Evolutionary conservation across 2,329 filamentous ascomycete species (phyloP).

Genomic region (Chrysoporthe austroafricana): DNA sequence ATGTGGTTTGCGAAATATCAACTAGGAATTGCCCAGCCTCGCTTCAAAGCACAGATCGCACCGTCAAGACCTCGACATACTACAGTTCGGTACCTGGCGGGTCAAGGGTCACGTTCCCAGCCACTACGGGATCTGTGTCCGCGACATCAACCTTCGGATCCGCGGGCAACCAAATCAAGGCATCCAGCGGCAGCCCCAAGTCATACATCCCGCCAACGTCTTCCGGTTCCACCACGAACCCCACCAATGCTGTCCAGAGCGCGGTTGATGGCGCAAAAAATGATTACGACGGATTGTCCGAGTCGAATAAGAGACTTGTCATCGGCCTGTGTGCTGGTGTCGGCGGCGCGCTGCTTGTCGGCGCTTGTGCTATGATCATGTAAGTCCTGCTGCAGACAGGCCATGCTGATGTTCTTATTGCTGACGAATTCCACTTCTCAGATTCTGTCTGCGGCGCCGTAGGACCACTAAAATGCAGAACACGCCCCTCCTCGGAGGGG

Average conservation of each 20-base stretch:
- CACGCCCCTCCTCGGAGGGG: not conserved
- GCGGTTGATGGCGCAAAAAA: constrained; percentile 9
- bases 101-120: constrained; percentile 44
- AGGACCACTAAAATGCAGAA: not conserved
- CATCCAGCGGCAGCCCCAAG: constrained; percentile 23
- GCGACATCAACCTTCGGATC: constrained; percentile 47
- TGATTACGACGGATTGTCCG: constrained; percentile 13
- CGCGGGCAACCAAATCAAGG: constrained; percentile 35
- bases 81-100: constrained; percentile 46
- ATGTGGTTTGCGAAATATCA: constrained; percentile 46
- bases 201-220: constrained; percentile 18
- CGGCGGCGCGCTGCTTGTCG: constrained; percentile 19
- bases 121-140: constrained; percentile 39
- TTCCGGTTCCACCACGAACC: not conserved
- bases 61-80: constrained; percentile 44
- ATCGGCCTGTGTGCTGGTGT: constrained; percentile 25
- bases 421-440: not conserved
- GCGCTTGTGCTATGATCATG: not conserved
- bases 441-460: constrained; percentile 5
- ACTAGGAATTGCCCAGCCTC: constrained; percentile 55
- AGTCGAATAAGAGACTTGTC: constrained; percentile 25
- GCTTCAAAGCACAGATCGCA: constrained; percentile 49
- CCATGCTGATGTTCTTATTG: not conserved
- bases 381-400: not conserved
- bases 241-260: not conserved